Base-by-base conservation (phyloP, 2,329 filamentous ascomycete genomes). In the Pestalotiopsis sp. region DNA sequence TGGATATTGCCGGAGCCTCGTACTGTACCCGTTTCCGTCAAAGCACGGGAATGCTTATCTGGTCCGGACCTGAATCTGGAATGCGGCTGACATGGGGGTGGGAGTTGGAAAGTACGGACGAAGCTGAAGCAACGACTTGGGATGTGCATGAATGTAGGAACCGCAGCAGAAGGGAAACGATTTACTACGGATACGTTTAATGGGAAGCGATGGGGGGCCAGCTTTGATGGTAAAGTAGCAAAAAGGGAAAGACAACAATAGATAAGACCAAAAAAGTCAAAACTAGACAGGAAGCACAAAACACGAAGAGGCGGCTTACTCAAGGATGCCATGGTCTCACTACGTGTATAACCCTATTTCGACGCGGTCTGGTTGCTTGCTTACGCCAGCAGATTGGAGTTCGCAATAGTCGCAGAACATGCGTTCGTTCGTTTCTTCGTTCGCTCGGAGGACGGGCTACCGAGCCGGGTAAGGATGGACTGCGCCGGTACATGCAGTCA, bases 281-380 rank as follows among this genome's bases (percentile, higher is more conserved):
- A 55, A 23, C 3, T 13, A 27, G n/a, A 66, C n/a, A n/a, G 17
- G 25, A 59, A 38, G 41, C 31, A 36, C 31, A 17, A 25, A 64
- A 12, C 27, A 23, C 11, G 23, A 14, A 49, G n/a, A n/a, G 13
- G 31, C n/a, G 55, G 61, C 69, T 70, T 70, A 70, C 69, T 70
- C 67, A 70, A 67, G 13, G 69, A 70, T 31, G 69, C 69, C 69
- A 70, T 70, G 62, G 41, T 70, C 62, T 64, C 41, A 59, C 25
- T 59, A 64, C 45, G 31, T 25, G 41, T 17, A 20, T 63, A 45
- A 20, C 36, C 60, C 12, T 63, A 45, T 38, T 31, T 31, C 31
- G 17, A 38, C 31, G n/a, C 41, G 38, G 41, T 45, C 41, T 12
- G 20, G 45, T n/a, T 36, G 63, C 63, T n/a, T 36, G 63, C 63